Base-by-base conservation (phyloP, 1,139 yeast species). In the Spathaspora sp. region DNA sequence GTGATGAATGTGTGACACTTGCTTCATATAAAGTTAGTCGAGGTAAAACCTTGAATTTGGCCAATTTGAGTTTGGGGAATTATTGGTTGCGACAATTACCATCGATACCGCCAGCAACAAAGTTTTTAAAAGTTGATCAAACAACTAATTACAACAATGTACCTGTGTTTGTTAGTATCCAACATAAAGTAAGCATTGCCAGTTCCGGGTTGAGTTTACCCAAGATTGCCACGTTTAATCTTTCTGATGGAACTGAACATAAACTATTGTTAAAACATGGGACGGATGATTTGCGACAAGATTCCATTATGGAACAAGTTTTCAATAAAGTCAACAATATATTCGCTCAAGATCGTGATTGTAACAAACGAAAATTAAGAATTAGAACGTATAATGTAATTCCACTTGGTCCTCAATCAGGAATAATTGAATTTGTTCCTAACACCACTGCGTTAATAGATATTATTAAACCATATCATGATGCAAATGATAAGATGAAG, bases 251-350 rank as follows among this genome's bases (percentile, higher is more conserved):
- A 0, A 54, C 63, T 0, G 57, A 51, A 0, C 84, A 80, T 49
- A 80, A 72, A 47, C 75, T 85, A 59, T 68, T 93, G 17, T 70
- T 90, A 54, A 95, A 95, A 59, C 88, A 89, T 25, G 91, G 96
- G 4, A 79, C 89, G 6, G 99, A 95, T 65, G 99, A 95, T 64
- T 67, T 93, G 46, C 72, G 99, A 46, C 99, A 95, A 64, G 99
- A 95, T 65, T 88, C 96, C 0, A 89, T 93, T 50, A 95, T 95
- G 99, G 96, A 91, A 61, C 99, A 93, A 60, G 98, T 93, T 1
- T 95, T 95, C 63, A 86, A 77, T 24, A 89, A 90, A 60, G 97
- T 90, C 16, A 89, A 91, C 58, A 67, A 72, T n/a, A 78, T 91
- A 39, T 76, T 93, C 50, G 63, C 57, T 13, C 72, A 71, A 31